Evolutionary conservation across 2,329 filamentous ascomycete species (phyloP).

Genomic region (Bisporella sp.): DNA sequence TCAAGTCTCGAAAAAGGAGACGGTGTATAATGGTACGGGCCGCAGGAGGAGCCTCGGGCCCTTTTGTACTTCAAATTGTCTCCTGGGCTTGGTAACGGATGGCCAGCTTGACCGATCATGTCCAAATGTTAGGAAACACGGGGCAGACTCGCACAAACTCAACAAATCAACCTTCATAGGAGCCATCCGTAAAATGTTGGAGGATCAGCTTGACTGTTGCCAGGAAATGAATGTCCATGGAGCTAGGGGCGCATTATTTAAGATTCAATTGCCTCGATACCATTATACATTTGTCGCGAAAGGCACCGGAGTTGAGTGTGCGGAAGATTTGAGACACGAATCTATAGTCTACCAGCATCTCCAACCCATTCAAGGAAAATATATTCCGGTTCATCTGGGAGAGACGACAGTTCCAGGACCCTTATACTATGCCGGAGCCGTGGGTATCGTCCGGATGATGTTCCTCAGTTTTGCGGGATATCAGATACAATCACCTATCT

Average conservation of each 20-base stretch:
- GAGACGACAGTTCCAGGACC: background rate
- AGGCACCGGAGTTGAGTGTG: background rate
- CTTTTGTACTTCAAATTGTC: background rate
- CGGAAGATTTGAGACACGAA: background rate
- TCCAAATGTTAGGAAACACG: background rate
- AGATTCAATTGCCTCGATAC: background rate
- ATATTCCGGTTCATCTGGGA: background rate
- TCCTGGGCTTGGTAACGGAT: background rate
- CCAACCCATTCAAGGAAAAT: background rate
- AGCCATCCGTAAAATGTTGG: background rate
- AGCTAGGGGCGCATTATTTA: background rate
- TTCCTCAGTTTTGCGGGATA: no score
- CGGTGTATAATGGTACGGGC: background rate
- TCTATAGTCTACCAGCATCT: background rate
- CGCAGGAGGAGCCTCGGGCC: background rate
- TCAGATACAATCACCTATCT: no score
- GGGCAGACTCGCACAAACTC: background rate
- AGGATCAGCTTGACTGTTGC: background rate
- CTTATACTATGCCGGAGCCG: no score
- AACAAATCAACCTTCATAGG: background rate
- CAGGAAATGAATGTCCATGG: conserved; percentile 1
- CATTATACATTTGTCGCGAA: background rate
- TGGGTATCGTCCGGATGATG: no score
- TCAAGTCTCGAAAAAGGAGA: no score
- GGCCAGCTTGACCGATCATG: background rate